A percentile compares a stretch with the other conserved stretches of the same genome.
Conservation (phyloP, 768 basidiomycete species). For the Boletus coccyginus region DNA sequence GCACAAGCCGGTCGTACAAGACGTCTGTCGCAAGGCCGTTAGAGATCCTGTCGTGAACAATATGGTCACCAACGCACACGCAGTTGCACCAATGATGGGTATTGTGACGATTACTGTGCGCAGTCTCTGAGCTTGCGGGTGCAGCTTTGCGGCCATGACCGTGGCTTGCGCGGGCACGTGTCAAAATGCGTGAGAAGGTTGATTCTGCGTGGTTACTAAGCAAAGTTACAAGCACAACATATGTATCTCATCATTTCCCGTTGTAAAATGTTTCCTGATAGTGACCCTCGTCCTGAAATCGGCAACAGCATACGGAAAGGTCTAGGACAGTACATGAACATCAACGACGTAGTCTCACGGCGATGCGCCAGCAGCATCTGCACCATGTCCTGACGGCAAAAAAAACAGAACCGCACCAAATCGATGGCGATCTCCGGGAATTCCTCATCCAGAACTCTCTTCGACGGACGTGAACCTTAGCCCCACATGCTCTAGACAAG, state of each 20-base stretch:
- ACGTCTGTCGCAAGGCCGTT: conserved; percentile 43
- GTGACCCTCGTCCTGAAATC: conserved; percentile 53
- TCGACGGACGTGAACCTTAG: not conserved
- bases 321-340: conserved; percentile 65
- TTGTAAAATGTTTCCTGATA: no score
- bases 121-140: conserved; percentile 44
- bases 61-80: conserved; percentile 42
- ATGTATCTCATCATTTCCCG: no score
- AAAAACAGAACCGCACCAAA: conserved; percentile 36
- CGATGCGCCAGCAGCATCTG: conserved; percentile 50
- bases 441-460: conserved; percentile 54
- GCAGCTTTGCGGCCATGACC: conserved; percentile 33
- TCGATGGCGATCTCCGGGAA: conserved; percentile 67
- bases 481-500: not conserved
- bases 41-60: conserved; percentile 20
- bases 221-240: no score
- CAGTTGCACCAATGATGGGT: conserved; percentile 63
- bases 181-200: not conserved
- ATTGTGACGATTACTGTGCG: conserved; percentile 59
- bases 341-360: conserved; percentile 49
- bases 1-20: conserved; percentile 60
- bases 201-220: no score
- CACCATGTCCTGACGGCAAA: not conserved
- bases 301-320: conserved; percentile 41
- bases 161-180: no score